phyloP scores from a whole-genome alignment of 768 basidiomycete species.

The Pluteus cervinus region DNA sequence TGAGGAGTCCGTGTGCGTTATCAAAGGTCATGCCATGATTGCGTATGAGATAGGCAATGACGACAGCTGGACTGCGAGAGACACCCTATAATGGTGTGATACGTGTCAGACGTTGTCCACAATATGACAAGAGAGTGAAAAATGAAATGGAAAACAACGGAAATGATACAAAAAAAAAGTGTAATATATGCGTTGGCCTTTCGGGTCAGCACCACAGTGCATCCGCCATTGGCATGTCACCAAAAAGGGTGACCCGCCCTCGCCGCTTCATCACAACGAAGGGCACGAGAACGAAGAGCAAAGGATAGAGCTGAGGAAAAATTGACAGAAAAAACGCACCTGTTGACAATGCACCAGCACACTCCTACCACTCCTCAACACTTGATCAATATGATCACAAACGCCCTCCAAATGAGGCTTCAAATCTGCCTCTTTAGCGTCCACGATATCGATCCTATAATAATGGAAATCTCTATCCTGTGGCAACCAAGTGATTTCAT shows the following conservation, averaged over 20 bases:
- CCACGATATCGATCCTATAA: conserved; percentile 64
- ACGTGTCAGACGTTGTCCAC: too few species aligned
- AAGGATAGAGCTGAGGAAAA: too few species aligned
- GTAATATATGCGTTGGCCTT: too few species aligned
- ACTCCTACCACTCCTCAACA: conserved; percentile 53
- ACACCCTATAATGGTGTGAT: conserved; percentile 59
- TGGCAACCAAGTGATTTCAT: conserved; percentile 61
- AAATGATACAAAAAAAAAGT: too few species aligned
- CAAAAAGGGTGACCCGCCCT: too few species aligned
- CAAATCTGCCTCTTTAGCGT: conserved; percentile 55
- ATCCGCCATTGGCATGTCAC: too few species aligned
- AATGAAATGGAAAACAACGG: too few species aligned
- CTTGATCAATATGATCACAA: conserved; percentile 59
- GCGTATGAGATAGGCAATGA: conserved; percentile 79
- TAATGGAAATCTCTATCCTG: conserved; percentile 40
- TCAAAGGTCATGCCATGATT: conserved; percentile 71
- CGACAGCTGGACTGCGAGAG: conserved; percentile 70
- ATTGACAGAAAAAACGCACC: conserved; percentile 34
- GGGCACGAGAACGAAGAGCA: too few species aligned
- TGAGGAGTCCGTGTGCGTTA: conserved; percentile 51
- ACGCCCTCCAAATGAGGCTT: conserved; percentile 63
- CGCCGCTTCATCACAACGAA: too few species aligned
- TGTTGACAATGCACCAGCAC: conserved; percentile 81
- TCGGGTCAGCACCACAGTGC: too few species aligned
- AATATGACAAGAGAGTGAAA: too few species aligned